Conservation (phyloP, 2,329 filamentous ascomycete genomes). For the Cadophora gregata region DNA sequence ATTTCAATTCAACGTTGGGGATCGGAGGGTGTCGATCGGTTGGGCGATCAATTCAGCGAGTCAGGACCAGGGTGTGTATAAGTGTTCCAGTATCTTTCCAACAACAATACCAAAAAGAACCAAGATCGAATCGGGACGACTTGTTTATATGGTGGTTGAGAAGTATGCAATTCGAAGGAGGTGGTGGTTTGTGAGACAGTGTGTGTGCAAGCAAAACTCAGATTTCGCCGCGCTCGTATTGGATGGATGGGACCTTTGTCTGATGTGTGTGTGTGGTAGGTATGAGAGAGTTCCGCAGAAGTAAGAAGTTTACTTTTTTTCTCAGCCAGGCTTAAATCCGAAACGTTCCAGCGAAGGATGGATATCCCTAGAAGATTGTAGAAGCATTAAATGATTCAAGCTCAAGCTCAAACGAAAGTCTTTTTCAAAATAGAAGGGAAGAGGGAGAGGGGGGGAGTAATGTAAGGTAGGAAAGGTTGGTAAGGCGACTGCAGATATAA, state of each 20-base stretch:
- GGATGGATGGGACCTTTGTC: background rate
- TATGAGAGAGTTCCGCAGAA: too few relatives aligned
- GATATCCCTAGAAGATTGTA: background rate
- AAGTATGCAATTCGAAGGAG: too few relatives aligned
- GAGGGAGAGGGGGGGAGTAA: background rate
- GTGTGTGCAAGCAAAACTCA: constrained; percentile 3
- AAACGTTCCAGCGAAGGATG: constrained; percentile 9
- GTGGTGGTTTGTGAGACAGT: too few relatives aligned
- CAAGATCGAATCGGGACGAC: background rate
- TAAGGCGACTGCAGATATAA: constrained; percentile 11
- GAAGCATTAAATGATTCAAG: constrained; percentile 5
- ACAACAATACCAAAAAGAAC: background rate
- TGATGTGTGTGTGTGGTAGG: background rate
- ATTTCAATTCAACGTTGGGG: background rate
- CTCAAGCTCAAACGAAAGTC: background rate
- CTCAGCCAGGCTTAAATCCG: constrained; percentile 8
- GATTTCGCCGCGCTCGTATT: constrained; percentile 9
- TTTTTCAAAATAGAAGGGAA: background rate
- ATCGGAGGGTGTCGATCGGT: background rate
- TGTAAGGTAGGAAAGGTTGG: background rate
- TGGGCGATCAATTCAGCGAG: constrained; percentile 14
- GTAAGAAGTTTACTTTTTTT: too few relatives aligned
- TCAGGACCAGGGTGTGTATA: constrained; percentile 4
- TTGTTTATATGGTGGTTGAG: too few relatives aligned
- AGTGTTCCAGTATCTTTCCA: constrained; percentile 1